phyloP scores from a whole-genome alignment of 257 asterid species.

The Solanum bulbocastanum region DNA sequence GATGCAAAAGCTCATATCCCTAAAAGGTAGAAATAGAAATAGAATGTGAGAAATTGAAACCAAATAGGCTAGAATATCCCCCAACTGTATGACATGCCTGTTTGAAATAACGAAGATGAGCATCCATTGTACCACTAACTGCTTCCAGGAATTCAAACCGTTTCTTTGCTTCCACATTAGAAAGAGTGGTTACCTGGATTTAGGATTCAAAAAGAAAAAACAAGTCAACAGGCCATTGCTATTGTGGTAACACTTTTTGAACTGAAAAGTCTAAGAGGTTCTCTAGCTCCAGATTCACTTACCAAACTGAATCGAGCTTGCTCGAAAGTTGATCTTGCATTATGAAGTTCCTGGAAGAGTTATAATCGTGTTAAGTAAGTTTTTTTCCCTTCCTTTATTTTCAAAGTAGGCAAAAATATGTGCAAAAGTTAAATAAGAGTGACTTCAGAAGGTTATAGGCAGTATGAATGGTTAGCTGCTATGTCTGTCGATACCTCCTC shows the following conservation, averaged over 20 bases:
- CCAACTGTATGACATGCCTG: conserved; percentile 40
- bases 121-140: conserved; percentile 96
- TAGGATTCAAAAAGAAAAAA: conserved; percentile 5
- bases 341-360: conserved; percentile 77
- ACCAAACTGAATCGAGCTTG: conserved; percentile 95
- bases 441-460: neutral
- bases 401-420: neutral
- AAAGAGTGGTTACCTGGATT: conserved; percentile 77
- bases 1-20: conserved; percentile 99
- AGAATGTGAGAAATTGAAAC: conserved; percentile 5
- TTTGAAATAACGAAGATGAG: conserved; percentile 97
- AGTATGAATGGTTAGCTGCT: neutral
- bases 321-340: conserved; percentile 88
- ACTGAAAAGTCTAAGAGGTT: neutral
- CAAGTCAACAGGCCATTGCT: neutral
- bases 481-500: conserved; percentile 64
- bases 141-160: conserved; percentile 98
- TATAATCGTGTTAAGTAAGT: neutral
- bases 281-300: conserved; percentile 6
- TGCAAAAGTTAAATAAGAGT: neutral
- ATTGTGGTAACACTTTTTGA: neutral
- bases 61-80: neutral
- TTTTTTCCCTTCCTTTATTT: neutral
- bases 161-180: conserved; percentile 90
- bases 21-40: conserved; percentile 23